Evolutionary conservation across 495 filamentous ascomycete species (phyloP).

Genomic region (Cenococcum geophilum): DNA sequence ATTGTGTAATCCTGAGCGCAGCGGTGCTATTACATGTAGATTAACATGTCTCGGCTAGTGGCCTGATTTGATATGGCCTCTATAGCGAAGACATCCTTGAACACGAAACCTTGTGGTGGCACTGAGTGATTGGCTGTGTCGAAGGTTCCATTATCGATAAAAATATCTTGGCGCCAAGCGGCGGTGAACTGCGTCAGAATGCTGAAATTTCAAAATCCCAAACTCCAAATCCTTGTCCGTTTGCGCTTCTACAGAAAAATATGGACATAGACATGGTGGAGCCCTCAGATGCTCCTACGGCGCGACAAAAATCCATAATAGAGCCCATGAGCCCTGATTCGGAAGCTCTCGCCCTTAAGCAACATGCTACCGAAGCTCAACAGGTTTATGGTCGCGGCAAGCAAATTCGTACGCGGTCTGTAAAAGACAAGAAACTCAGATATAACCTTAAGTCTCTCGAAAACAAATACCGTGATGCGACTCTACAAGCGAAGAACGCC

Average conservation of each 20-base stretch:
- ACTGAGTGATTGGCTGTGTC: too few species aligned
- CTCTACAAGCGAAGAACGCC: slow-evolving; percentile 80
- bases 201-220: not conserved
- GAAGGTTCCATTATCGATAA: not conserved
- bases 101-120: too few species aligned
- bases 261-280: slow-evolving; percentile 14
- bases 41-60: too few species aligned
- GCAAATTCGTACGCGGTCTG: slow-evolving; percentile 49
- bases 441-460: slow-evolving; percentile 73
- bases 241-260: not conserved
- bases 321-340: slow-evolving; percentile 24
- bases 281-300: slow-evolving; percentile 6
- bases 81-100: too few species aligned
- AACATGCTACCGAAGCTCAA: slow-evolving; percentile 52
- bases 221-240: not conserved
- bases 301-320: slow-evolving; percentile 17
- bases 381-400: slow-evolving; percentile 78
- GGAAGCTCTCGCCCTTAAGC: slow-evolving; percentile 30
- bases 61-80: too few species aligned
- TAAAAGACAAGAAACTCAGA: slow-evolving; percentile 84
- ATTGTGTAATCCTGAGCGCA: too few species aligned
- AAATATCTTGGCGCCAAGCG: not conserved
- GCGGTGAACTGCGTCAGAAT: not conserved
- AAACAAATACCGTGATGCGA: slow-evolving; percentile 70
- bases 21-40: too few species aligned